phyloP scores from a whole-genome alignment of 2,329 filamentous ascomycete species.

The Huntiella decipiens region DNA sequence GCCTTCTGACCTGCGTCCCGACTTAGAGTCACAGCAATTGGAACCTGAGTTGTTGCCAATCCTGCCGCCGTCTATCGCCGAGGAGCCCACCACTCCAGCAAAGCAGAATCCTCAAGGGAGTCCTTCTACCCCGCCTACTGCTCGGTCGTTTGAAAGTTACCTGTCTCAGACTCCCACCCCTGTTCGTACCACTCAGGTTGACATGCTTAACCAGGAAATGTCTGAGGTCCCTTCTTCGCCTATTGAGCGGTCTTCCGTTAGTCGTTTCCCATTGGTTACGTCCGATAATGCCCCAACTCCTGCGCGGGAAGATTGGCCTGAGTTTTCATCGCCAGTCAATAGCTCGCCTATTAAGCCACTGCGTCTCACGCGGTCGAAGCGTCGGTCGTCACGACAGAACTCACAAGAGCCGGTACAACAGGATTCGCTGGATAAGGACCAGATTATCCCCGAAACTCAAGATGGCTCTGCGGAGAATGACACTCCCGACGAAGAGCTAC shows the following conservation, averaged over 20 bases:
- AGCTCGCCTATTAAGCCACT: constrained; percentile 25
- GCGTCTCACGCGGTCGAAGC: constrained; percentile 7
- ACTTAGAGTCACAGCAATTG: neutral
- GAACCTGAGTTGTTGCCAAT: neutral
- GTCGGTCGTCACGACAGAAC: neutral
- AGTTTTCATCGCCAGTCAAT: constrained; percentile 31
- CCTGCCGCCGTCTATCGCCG: neutral
- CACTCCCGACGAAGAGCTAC: neutral
- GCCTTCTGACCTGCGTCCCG: constrained; percentile 1
- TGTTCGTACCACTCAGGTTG: constrained; percentile 19
- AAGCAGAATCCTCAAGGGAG: neutral
- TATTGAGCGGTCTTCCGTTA: constrained; percentile 24
- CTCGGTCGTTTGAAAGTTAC: constrained; percentile 28
- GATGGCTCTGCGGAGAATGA: neutral
- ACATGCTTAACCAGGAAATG: constrained; percentile 24
- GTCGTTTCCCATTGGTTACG: constrained; percentile 31
- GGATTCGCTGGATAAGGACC: neutral
- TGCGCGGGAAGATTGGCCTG: constrained; percentile 27
- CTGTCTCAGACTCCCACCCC: constrained; percentile 43
- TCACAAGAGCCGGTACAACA: neutral
- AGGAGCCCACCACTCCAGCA: constrained; percentile 14
- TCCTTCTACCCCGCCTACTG: constrained; percentile 26
- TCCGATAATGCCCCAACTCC: constrained; percentile 26
- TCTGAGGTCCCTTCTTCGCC: constrained; percentile 36
- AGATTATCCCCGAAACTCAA: neutral